Evolutionary conservation across 306 rosid species (phyloP), one percentile per base, ranked within the genome.

Genomic region (Acacia crassicarpa): DNA sequence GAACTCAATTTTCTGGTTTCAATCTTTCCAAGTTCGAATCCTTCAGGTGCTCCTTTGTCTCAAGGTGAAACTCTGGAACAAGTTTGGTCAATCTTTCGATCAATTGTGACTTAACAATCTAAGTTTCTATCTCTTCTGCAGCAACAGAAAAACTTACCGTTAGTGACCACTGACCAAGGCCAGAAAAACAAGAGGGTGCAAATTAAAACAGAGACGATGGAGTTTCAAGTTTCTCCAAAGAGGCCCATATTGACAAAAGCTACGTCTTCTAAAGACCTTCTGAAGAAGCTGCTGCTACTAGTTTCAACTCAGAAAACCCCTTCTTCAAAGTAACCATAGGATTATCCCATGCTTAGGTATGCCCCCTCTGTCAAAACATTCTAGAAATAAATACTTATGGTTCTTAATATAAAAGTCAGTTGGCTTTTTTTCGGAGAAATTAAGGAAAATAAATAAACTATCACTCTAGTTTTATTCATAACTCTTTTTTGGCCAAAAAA

Each of bases 1-100:
- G 65, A 22, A n/a, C 25, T 58, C 32, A 58, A 54, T 1, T 79
- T 84, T 25, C 23, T 4, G 4, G 83, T 79, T 56, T 74, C 58
- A 8, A 74, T 83, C 46, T 79, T 78, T 54, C 33, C 66, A n/a
- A 35, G 13, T 46, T 12, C 13, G 2, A 46, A 46, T 46, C 51
- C 51, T 46, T 46, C 51, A 46, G 51, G 5, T 25, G 12, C 17
- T 23, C 67, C 5, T 23, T 58, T 22, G 30, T n/a, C 65, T 58
- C 30, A 9, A 58, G 32, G 30, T 58, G 32, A 22, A n/a, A 22
- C 30, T 58, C 11, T 19, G 7, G 11, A 3, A 54, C 25, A 19
- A 49, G 17, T 54, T 48, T 20, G 2, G 5, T 1, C 10, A 56
- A 20, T 56, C 27, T 56, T 7, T 5, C n/a, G n/a, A 56, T n/a